Conservation (phyloP, 345 rosid species). For the Moringa oleifera region DNA sequence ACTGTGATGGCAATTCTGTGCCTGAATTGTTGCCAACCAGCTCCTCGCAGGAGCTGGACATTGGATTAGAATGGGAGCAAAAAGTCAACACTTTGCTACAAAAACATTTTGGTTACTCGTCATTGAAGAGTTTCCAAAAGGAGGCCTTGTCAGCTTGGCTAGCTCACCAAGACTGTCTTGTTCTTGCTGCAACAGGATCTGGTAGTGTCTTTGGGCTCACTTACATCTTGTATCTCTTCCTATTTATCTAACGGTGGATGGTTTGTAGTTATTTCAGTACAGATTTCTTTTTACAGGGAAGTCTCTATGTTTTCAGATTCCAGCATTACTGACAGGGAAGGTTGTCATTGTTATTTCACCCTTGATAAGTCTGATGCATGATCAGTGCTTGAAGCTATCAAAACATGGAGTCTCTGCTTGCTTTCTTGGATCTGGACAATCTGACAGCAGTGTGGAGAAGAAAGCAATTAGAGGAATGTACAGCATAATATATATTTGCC, state of each 20-base stretch:
- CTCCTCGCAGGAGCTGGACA: slow-evolving; percentile 26
- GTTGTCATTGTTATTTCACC: slow-evolving; percentile 87
- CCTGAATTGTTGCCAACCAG: slow-evolving; percentile 16
- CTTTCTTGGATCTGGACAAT: slow-evolving; percentile 96
- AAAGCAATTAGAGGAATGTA: slow-evolving; percentile 88
- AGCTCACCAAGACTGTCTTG: slow-evolving; percentile 70
- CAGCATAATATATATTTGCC: slow-evolving; percentile 76
- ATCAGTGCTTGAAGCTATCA: slow-evolving; percentile 82
- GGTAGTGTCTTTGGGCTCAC: slow-evolving; percentile 35
- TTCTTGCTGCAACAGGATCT: slow-evolving; percentile 91
- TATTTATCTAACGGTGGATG: background rate
- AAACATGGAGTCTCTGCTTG: slow-evolving; percentile 76
- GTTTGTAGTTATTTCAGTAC: background rate
- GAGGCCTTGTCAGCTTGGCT: slow-evolving; percentile 76
- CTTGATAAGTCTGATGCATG: slow-evolving; percentile 93
- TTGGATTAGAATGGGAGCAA: slow-evolving; percentile 52
- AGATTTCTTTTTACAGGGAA: slow-evolving; percentile 51
- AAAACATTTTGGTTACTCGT: slow-evolving; percentile 54
- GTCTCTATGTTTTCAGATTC: slow-evolving; percentile 88
- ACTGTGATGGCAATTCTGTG: slow-evolving; percentile 9
- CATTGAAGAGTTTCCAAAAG: slow-evolving; percentile 68
- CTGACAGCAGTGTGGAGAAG: slow-evolving; percentile 68
- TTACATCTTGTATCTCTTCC: slow-evolving; percentile 1
- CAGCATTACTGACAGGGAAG: slow-evolving; percentile 72
- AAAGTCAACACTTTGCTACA: slow-evolving; percentile 39